Base-by-base conservation (phyloP, 1,139 yeast species). In the Candida sojae region DNA sequence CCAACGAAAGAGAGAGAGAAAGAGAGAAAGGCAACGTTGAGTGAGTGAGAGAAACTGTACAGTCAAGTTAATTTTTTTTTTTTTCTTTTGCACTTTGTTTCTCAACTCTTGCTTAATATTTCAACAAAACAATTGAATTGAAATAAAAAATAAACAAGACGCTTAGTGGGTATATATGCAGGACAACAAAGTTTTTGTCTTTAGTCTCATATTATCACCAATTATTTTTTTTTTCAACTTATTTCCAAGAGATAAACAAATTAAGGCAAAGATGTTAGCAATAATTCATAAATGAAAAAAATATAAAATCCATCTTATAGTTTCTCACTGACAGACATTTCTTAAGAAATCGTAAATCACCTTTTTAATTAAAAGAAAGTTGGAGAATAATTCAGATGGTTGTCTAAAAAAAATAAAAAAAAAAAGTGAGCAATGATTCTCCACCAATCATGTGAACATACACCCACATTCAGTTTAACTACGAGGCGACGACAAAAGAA, bases 21-120 rank as follows among this genome's bases (percentile, higher is more conserved):
- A 36, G 30, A 36, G 39, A n/a, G 30, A 23, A 35, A 35, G 39
- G 30, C 39, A 36, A 36, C 39, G 39, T 36, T 36, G 39, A 26
- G 29, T 26, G 29, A 26, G 29, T 33, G 43, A 40, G 29, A 21
- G 12, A 21, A n/a, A 37, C 13, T 17, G 23, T 13, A 33, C 13
- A 33, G 21, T 12, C 36, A 33, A 33, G 36, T 33, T 33, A 33
- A 33, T 35, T 35, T 35, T 35, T 21, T n/a, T 30, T n/a, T 30
- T 23, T 12, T 23, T n/a, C n/a, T 36, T 36, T 36, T 29, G 39
- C 39, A 36, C 39, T 26, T 26, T 36, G 28, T 21, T 23, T 23
- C 28, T 36, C 29, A 26, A 2, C 7, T 8, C 34, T 32, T 26
- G 29, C 29, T 26, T 26, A 25, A 26, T 26, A 26, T 8, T 26